Percentiles rank a stretch among this genome's conserved stretches.
Conservation (phyloP, 441 rosid species). For the Croton laevigatus region DNA sequence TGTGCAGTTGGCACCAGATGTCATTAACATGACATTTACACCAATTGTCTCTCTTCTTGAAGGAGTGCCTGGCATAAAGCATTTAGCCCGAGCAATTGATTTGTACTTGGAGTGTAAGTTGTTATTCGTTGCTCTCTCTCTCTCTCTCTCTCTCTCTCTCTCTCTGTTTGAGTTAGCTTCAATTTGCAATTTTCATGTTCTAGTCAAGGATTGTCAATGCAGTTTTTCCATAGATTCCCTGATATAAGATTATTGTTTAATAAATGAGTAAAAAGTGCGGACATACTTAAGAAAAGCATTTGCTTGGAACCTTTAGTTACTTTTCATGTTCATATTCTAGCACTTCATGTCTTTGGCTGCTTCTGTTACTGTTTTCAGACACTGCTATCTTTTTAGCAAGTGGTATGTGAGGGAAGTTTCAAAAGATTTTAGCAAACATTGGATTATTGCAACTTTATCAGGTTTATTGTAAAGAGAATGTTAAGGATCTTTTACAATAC, state of each 20-base stretch:
- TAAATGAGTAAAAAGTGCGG: not conserved
- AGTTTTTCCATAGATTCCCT: not conserved
- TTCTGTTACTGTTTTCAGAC: not conserved
- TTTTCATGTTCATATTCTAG: not conserved
- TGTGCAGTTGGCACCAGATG: conserved; percentile 59
- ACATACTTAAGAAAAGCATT: not conserved
- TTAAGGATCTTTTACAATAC: not conserved
- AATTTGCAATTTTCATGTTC: not conserved
- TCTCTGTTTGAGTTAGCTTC: not conserved
- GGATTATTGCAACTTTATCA: not conserved
- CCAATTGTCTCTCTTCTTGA: conserved; percentile 61
- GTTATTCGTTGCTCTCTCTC: not conserved
- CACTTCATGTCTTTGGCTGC: not conserved
- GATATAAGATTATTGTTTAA: not conserved
- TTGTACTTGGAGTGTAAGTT: conserved; percentile 65
- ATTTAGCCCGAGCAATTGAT: conserved; percentile 53
- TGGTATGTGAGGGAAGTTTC: not conserved
- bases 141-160: not conserved
- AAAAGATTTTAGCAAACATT: not conserved
- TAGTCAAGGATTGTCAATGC: not conserved
- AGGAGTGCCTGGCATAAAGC: conserved; percentile 58
- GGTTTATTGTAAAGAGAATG: not conserved
- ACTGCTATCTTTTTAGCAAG: not conserved
- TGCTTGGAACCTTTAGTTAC: not conserved
- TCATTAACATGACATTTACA: conserved; percentile 65